Evolutionary conservation across 306 rosid genomes (phyloP), one percentile per base, ranked within the genome.

Genomic region (Ochetophila trinervis): DNA sequence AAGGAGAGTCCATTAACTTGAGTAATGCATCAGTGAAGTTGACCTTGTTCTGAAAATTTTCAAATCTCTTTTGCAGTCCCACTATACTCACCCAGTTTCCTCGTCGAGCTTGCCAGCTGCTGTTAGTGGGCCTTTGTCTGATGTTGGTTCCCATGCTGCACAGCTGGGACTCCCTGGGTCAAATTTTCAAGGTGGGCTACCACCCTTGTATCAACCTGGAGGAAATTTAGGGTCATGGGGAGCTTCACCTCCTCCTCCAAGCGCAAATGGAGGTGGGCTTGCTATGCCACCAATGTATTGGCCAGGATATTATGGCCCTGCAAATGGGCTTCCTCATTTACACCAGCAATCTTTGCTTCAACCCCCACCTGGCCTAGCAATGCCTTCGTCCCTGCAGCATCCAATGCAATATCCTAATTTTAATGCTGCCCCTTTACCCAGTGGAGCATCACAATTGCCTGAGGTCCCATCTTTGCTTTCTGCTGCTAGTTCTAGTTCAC

Each of bases 281-380:
- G 82, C 91, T 16, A 66, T 89, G 89, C 95, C 98, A 49, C 95
- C 98, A 49, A 82, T 92, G 96, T 89, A 87, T 75, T 92, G 95
- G 96, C 98, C 85, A 82, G 98, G 98, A 79, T 92, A 85, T 62
- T 92, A 92, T 81, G 95, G 92, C 70, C 84, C 95, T 27, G 83
- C 90, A 48, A 85, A 72, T 68, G 98, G 87, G 55, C 89, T 84
- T 73, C 93, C 95, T 59, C 92, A 87, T 7, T 67, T 89, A 76
- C 92, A 80, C 42, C 98, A 89, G 63, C 98, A 87, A 66, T 65
- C 96, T 56, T 74, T 89, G 79, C 83, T 92, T 76, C 87, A 82
- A 57, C 95, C 96, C 16, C 96, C 96, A 74, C 88, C 84, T 34
- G 96, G 93, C 56, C 66, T 92, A 68, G 40, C 95, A 3, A 71